A percentile compares a stretch with the other conserved stretches of the same genome.
Conservation (phyloP, 805 yeast species). For the Metschnikowia kofuensis region DNA sequence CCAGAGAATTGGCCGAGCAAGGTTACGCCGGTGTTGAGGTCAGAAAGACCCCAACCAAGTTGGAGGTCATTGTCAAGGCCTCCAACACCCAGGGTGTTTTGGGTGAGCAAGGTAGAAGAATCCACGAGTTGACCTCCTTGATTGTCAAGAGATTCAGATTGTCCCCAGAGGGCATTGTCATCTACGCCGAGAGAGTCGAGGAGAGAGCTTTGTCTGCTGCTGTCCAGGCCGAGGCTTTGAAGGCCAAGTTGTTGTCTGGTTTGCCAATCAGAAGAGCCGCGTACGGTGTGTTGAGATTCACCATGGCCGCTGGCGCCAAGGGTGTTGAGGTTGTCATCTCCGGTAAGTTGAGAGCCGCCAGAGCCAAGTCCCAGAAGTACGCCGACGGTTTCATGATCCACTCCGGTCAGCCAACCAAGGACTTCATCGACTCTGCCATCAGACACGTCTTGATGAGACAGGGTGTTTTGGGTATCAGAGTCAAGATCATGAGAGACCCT, state of each 20-base stretch:
- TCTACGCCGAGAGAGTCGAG: conserved; percentile 98
- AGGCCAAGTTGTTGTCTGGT: conserved; percentile 97
- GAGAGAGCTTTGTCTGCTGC: conserved; percentile 99
- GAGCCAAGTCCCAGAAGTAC: conserved; percentile 99
- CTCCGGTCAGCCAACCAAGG: conserved; percentile 99
- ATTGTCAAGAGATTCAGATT: conserved; percentile 98
- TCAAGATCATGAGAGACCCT: conserved; percentile 99
- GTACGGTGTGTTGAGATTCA: conserved; percentile 99
- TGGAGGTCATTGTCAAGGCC: conserved; percentile 98
- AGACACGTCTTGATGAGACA: conserved; percentile 99
- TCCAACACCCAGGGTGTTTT: conserved; percentile 97
- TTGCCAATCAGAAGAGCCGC: conserved; percentile 99
- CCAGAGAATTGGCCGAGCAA: conserved; percentile 99
- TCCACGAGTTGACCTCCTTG: conserved; percentile 96
- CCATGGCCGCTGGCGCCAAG: conserved; percentile 99
- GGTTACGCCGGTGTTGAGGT: conserved; percentile 99
- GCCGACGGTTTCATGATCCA: conserved; percentile 99
- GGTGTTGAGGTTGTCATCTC: conserved; percentile 99
- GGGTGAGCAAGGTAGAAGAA: conserved; percentile 99
- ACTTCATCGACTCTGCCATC: conserved; percentile 97
- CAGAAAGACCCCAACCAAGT: conserved; percentile 96
- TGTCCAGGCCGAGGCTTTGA: conserved; percentile 98
- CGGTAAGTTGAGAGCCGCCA: conserved; percentile 99
- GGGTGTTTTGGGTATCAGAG: conserved; percentile 99
- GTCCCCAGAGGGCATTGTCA: conserved; percentile 87